Conservation (phyloP, 1,284 basidiomycete species). For the Dichomitus squalens region DNA sequence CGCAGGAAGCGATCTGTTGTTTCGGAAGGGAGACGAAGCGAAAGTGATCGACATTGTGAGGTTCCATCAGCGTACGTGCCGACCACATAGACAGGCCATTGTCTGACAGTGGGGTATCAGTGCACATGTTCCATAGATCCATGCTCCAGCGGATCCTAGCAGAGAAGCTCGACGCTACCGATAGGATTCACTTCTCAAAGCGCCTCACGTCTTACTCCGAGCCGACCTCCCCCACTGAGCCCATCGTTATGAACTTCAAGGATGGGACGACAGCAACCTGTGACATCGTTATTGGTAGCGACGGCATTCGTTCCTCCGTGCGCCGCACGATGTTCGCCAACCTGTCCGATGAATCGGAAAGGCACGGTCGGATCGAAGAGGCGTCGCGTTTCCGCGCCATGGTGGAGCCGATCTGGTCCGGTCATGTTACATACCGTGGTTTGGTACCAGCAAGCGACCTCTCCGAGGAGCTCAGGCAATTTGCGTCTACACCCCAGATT, state of each 20-base stretch:
- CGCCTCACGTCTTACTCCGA: constrained; percentile 50
- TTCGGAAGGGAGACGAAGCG: too few relatives aligned
- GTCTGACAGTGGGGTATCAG: not conserved
- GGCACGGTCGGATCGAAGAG: constrained; percentile 14
- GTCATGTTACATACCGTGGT: not conserved
- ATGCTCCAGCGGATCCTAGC: not conserved
- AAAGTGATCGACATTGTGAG: too few relatives aligned
- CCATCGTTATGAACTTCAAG: constrained; percentile 46
- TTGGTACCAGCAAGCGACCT: not conserved
- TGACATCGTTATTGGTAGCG: constrained; percentile 53
- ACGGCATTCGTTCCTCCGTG: constrained; percentile 49
- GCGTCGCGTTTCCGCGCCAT: not conserved
- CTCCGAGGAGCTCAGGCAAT: not conserved
- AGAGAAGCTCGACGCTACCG: not conserved
- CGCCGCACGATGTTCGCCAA: constrained; percentile 24
- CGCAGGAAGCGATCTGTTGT: too few relatives aligned
- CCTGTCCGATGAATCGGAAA: constrained; percentile 12
- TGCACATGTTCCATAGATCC: constrained; percentile 1
- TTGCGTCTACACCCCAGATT: not conserved
- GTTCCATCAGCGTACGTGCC: too few relatives aligned
- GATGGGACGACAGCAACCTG: constrained; percentile 48
- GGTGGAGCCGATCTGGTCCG: not conserved
- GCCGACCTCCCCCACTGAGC: constrained; percentile 11
- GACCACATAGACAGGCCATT: too few relatives aligned
- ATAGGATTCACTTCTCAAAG: constrained; percentile 44